These are phyloP conservation scores for Tricholoma bakamatsutake DNA, from an alignment of 768 basidiomycete genomes.

Conservation along the genomic window DNA sequence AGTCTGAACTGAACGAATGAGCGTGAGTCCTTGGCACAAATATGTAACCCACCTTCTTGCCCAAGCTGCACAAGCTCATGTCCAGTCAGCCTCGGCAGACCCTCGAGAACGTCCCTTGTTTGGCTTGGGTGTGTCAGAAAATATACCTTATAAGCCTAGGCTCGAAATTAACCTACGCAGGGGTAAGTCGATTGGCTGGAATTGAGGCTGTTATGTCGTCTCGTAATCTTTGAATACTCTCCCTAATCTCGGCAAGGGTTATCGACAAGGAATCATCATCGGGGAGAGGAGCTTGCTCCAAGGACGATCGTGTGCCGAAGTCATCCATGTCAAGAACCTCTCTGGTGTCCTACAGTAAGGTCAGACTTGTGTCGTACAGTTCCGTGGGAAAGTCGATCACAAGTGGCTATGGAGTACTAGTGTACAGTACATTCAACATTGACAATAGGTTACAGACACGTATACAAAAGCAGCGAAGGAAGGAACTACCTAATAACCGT, in stretches of 20 bases:
- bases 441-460: slow-evolving; percentile 16
- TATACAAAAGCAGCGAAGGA: slow-evolving; percentile 9
- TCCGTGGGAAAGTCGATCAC: neutral
- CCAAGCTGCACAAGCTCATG: slow-evolving; percentile 40
- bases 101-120: slow-evolving; percentile 34
- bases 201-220: slow-evolving; percentile 9
- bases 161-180: slow-evolving; percentile 10
- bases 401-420: no score
- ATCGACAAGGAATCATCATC: neutral
- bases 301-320: slow-evolving; percentile 5
- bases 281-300: slow-evolving; percentile 3
- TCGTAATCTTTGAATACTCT: slow-evolving; percentile 9
- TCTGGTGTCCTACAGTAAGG: no score
- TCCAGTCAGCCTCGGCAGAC: slow-evolving; percentile 47
- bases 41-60: slow-evolving; percentile 33
- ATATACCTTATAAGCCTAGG: neutral
- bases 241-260: slow-evolving; percentile 8
- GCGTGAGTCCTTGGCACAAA: neutral
- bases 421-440: slow-evolving; percentile 18
- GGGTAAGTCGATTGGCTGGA: slow-evolving; percentile 11
- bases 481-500: slow-evolving; percentile 9
- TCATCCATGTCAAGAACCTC: slow-evolving; percentile 10
- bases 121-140: slow-evolving; percentile 22
- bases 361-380: neutral
- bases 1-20: slow-evolving; percentile 37